These are phyloP conservation scores for Hypoxylon intermedium DNA, from an alignment of 495 filamentous ascomycete genomes.

Conservation along the genomic window DNA sequence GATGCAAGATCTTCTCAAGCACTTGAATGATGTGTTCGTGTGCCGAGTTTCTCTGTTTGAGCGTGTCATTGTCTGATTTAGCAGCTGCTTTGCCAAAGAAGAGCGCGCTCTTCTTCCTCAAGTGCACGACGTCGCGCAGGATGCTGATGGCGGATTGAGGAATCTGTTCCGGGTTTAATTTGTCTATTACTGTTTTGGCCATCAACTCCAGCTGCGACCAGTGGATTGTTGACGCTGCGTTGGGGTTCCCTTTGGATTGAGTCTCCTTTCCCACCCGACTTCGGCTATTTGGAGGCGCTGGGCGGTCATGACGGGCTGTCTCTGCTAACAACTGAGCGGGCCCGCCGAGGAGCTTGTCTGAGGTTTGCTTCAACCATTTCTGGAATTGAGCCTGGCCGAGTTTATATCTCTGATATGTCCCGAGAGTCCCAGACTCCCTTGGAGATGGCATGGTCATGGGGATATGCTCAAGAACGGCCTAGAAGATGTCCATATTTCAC, in stretches of 20 bases:
- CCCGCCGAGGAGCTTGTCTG: constrained; percentile 19
- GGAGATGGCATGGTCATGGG: neutral
- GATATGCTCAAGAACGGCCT: neutral
- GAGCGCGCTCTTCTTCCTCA: constrained; percentile 38
- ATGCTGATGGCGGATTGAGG: constrained; percentile 36
- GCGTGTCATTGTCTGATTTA: constrained; percentile 16
- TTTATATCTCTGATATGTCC: constrained; percentile 34
- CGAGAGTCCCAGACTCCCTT: constrained; percentile 4
- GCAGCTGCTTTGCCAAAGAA: constrained; percentile 32
- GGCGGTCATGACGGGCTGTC: neutral
- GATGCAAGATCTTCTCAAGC: constrained; percentile 36
- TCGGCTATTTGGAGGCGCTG: neutral
- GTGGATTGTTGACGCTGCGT: constrained; percentile 15
- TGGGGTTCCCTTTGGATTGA: neutral
- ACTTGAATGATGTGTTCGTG: constrained; percentile 40
- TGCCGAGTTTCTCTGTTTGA: constrained; percentile 31
- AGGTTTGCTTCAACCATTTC: constrained; percentile 41
- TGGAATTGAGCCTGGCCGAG: constrained; percentile 42
- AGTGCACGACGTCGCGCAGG: constrained; percentile 38
- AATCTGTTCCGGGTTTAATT: constrained; percentile 34
- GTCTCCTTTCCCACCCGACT: neutral
- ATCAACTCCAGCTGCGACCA: constrained; percentile 36
- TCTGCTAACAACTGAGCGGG: neutral
- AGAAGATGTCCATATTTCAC: too few relatives aligned
- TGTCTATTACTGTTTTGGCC: constrained; percentile 27